Evolutionary conservation across 148 eudicot genomes (phyloP).

Genomic region (Heliamphora exappendiculata): DNA sequence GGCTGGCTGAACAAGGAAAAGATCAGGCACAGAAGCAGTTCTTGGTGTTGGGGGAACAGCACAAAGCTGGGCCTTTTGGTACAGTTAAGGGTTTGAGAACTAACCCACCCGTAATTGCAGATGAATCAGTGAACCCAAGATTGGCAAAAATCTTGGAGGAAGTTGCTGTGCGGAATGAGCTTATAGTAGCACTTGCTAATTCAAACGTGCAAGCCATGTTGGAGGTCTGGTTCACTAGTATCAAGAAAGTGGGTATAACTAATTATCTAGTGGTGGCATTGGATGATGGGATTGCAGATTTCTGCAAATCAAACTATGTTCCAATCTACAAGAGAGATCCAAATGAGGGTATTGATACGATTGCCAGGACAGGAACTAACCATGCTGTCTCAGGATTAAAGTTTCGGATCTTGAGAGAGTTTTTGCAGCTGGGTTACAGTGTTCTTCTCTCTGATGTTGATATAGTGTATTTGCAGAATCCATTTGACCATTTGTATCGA

Average conservation of each 20-base stretch:
- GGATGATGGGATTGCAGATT: conserved; percentile 56
- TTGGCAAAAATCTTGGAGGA: conserved; percentile 60
- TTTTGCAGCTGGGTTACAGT: conserved; percentile 80
- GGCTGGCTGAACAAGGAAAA: conserved; percentile 53
- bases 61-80: conserved; percentile 84
- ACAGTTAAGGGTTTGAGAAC: conserved; percentile 79
- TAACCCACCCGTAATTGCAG: conserved; percentile 71
- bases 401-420: conserved; percentile 81
- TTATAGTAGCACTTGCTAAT: conserved; percentile 83
- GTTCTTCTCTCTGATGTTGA: conserved; percentile 92
- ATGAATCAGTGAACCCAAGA: conserved; percentile 79
- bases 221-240: conserved; percentile 57
- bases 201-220: conserved; percentile 73
- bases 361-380: conserved; percentile 61
- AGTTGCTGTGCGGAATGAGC: conserved; percentile 68
- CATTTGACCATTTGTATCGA: conserved; percentile 72
- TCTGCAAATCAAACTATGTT: conserved; percentile 61
- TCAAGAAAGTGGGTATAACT: conserved; percentile 63
- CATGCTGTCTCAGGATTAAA: conserved; percentile 87
- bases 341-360: conserved; percentile 48
- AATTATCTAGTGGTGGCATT: conserved; percentile 86
- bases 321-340: conserved; percentile 82
- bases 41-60: conserved; percentile 47
- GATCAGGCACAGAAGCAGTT: conserved; percentile 55
- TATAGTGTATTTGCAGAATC: conserved; percentile 85